Conservation (phyloP, 768 basidiomycete species). For the Candolleomyces efflorescens region DNA sequence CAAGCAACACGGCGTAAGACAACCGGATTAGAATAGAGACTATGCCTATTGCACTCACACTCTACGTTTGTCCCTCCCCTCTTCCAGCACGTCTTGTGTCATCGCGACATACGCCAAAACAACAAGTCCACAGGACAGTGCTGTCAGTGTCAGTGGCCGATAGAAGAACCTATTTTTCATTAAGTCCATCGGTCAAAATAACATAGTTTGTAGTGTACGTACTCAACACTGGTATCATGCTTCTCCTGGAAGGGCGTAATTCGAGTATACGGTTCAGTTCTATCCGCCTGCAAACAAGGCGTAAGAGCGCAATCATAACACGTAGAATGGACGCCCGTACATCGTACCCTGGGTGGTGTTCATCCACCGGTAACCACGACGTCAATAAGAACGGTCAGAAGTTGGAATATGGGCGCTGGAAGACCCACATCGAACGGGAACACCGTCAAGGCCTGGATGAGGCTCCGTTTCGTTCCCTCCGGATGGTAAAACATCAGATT, state of each 20-base stretch:
- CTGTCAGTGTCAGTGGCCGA: conserved; percentile 76
- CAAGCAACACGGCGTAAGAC: conserved; percentile 3
- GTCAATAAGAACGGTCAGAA: background rate
- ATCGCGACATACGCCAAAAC: conserved; percentile 79
- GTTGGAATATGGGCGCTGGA: conserved; percentile 7
- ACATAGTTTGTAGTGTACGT: conserved; percentile 21
- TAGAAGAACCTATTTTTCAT: conserved; percentile 68
- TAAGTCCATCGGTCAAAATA: conserved; percentile 11
- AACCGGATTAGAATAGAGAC: conserved; percentile 7
- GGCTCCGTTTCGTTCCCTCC: conserved; percentile 55
- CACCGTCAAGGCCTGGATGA: conserved; percentile 68
- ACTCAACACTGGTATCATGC: conserved; percentile 83
- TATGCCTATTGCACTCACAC: conserved; percentile 45
- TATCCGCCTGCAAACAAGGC: conserved; percentile 56
- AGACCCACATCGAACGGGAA: conserved; percentile 76
- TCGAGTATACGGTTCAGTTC: conserved; percentile 78
- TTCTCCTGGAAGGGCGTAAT: conserved; percentile 82
- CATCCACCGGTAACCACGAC: conserved; percentile 7
- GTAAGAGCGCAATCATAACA: conserved; percentile 13
- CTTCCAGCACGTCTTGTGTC: conserved; percentile 78
- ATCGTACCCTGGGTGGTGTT: conserved; percentile 64
- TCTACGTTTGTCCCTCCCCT: conserved; percentile 76
- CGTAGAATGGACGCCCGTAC: conserved; percentile 41
- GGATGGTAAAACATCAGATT: conserved; percentile 54
- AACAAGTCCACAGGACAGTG: conserved; percentile 60